These are phyloP conservation scores for Grosmannia clavigera DNA, from an alignment of 2,329 filamentous ascomycete species.

Conservation along the genomic window DNA sequence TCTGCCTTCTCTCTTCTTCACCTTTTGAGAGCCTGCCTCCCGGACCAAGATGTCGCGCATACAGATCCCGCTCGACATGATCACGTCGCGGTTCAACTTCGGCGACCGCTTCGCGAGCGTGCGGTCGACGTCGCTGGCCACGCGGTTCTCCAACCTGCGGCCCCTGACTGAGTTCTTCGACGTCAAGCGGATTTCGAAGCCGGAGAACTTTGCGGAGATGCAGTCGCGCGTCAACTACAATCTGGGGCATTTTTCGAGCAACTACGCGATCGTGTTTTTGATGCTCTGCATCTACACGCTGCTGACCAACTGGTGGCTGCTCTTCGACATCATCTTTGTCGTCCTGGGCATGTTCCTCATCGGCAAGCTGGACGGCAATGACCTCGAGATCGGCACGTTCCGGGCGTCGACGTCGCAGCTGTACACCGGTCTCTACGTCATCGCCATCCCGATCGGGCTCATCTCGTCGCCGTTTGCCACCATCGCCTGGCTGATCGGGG, in stretches of 20 bases:
- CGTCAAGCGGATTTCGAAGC: constrained; percentile 90
- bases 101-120: constrained; percentile 74
- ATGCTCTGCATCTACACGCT: constrained; percentile 95
- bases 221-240: constrained; percentile 97
- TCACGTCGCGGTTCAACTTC: constrained; percentile 85
- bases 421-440: constrained; percentile 74
- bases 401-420: constrained; percentile 84
- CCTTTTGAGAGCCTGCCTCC: background rate
- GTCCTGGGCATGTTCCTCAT: constrained; percentile 82
- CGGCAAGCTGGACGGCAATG: constrained; percentile 75
- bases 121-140: constrained; percentile 63
- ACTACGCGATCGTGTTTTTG: constrained; percentile 86
- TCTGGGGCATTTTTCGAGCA: constrained; percentile 92
- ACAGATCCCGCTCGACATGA: constrained; percentile 79
- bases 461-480: constrained; percentile 75
- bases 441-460: constrained; percentile 75
- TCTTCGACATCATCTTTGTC: constrained; percentile 88
- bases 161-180: constrained; percentile 91
- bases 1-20: background rate
- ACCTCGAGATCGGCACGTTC: constrained; percentile 75
- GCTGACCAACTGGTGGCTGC: constrained; percentile 71
- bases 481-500: constrained; percentile 90
- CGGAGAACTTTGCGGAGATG: constrained; percentile 73
- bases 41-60: constrained; percentile 59
- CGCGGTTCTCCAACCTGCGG: constrained; percentile 83